Base-by-base conservation (phyloP, 176 grass and related monocot species). In the Avena insularis region DNA sequence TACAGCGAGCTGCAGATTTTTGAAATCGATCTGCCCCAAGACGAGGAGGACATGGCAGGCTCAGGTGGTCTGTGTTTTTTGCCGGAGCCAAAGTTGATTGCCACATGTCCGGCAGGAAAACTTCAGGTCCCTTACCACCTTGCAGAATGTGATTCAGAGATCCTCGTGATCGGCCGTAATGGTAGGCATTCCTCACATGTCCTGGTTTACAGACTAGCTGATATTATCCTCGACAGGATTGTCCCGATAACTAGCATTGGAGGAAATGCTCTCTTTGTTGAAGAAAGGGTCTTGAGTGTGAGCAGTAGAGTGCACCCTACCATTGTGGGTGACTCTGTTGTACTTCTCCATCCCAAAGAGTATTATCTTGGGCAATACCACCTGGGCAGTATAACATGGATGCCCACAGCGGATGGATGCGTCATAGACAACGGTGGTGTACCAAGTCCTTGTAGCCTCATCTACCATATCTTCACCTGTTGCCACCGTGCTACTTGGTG, bases 401-500 rank as follows among this genome's bases (percentile, higher is more conserved):
- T 21, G 8, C 71, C 27, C n/a, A 12, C 46, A 66, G 25, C 82
- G 6, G 68, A 84, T 49, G 82, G 27, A 38, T 40, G 7, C 23
- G 3, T 45, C 46, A 0, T 0, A 84, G 25, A 51, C 49, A 6
- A 2, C 0, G 1, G 2, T 53, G 25, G 3, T 76, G 19, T 50
- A 38, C 55, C 45, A 2, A 63, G 45, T 19, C 71, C 71, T 25
- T 35, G 3, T 85, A 64, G 6, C 65, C n/a, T 83, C 80, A 83
- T 70, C 11, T 56, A 83, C 53, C 85, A 88, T 76, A 82, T 88
- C 71, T 8, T 56, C 60, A 88, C 86, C 13, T 88, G 79, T 57
- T 88, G 79, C 86, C 47, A 8, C 16, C 79, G 60, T 12, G 0
- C 23, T 21, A 17, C 10, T 33, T 77, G 86, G 86, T 88, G 19